A percentile compares a stretch with the other conserved stretches of the same genome.
Conservation (phyloP, 2,329 filamentous ascomycete genomes). For the Zymoseptoria pseudotritici region DNA sequence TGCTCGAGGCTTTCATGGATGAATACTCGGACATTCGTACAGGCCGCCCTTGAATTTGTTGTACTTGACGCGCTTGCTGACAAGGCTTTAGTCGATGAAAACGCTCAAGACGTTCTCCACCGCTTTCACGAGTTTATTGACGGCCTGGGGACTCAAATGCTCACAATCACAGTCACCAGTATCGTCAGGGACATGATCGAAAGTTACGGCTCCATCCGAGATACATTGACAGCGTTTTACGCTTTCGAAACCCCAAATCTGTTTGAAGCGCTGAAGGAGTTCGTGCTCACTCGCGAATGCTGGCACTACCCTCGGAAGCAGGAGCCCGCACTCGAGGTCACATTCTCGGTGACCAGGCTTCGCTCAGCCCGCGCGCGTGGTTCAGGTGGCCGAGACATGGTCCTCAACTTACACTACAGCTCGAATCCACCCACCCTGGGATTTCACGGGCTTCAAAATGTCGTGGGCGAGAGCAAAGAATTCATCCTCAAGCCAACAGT, state of each 20-base stretch:
- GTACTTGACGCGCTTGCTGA: not conserved
- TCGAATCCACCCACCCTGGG: constrained; percentile 15
- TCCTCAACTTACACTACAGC: constrained; percentile 14
- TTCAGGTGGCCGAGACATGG: constrained; percentile 1
- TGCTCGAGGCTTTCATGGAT: constrained; percentile 20
- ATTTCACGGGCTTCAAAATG: constrained; percentile 17
- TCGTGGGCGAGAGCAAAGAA: constrained; percentile 12
- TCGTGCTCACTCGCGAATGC: constrained; percentile 17
- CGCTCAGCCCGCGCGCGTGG: not conserved
- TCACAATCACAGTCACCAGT: constrained; percentile 18
- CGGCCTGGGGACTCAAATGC: constrained; percentile 12
- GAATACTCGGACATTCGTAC: constrained; percentile 1
- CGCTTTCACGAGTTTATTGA: constrained; percentile 9
- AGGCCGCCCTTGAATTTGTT: not conserved
- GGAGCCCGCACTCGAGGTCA: constrained; percentile 14
- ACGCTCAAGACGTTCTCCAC: not conserved
- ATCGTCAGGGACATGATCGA: constrained; percentile 18
- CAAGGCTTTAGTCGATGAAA: not conserved
- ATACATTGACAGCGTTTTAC: not conserved
- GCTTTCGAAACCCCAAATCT: constrained; percentile 5
- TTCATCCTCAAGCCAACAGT: constrained; percentile 13
- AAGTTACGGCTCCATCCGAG: constrained; percentile 1
- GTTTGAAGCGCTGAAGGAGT: constrained; percentile 9
- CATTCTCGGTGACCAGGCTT: constrained; percentile 9
- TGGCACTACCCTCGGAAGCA: constrained; percentile 11